phyloP scores from a whole-genome alignment of 2,329 filamentous ascomycete species.

The Drechslerella coelobrocha region DNA sequence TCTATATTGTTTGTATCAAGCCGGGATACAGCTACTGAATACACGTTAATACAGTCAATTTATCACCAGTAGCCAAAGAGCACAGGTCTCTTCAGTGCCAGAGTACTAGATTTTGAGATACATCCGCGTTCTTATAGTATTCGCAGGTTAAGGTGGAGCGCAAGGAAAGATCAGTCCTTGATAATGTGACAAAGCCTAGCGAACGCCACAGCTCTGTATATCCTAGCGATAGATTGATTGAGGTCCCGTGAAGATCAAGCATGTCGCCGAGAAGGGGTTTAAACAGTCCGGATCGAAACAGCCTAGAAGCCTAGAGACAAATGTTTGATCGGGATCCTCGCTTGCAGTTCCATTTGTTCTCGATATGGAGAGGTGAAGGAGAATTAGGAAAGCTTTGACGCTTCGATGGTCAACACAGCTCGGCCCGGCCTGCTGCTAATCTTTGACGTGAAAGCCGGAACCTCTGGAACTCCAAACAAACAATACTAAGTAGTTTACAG shows the following conservation, averaged over 20 bases:
- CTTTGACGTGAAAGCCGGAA: too few relatives aligned
- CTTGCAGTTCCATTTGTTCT: constrained; percentile 15
- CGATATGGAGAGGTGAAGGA: constrained; percentile 19
- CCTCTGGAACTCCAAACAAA: constrained; percentile 16
- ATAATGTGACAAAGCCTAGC: constrained; percentile 20
- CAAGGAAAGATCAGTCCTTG: constrained; percentile 49
- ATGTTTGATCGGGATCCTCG: constrained; percentile 15
- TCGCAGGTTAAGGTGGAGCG: constrained; percentile 51
- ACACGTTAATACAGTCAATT: too few relatives aligned
- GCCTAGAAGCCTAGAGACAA: constrained; percentile 5
- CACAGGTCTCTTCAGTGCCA: background rate
- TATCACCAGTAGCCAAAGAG: too few relatives aligned
- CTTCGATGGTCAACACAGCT: background rate
- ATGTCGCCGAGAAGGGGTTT: background rate
- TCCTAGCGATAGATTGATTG: constrained; percentile 48
- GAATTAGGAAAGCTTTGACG: background rate
- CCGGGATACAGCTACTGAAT: too few relatives aligned
- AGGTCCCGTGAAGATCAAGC: constrained; percentile 9
- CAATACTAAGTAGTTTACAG: too few relatives aligned
- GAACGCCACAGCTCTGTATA: constrained; percentile 49
- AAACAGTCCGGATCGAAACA: constrained; percentile 6
- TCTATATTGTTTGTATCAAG: too few relatives aligned
- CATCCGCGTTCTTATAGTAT: background rate
- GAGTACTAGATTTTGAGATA: background rate
- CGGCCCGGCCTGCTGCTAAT: background rate